These are phyloP conservation scores for Saccharomycopsis sp. DNA, from an alignment of 805 yeast species.

Conservation along the genomic window DNA sequence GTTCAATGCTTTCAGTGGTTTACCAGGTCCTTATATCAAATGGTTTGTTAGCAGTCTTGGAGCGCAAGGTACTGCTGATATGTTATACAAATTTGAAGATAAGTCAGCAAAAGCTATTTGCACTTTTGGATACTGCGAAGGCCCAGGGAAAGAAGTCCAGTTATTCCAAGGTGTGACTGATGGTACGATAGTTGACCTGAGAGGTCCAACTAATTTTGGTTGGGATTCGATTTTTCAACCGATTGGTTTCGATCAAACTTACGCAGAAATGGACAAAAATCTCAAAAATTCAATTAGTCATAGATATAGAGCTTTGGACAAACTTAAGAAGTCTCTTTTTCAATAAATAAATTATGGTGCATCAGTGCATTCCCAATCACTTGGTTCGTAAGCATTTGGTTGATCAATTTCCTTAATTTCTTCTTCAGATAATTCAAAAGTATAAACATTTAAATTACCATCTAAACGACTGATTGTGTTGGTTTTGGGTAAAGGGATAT, in stretches of 20 bases:
- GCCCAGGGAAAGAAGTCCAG: slow-evolving; percentile 61
- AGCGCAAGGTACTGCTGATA: slow-evolving; percentile 60
- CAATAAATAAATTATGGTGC: slow-evolving; percentile 30
- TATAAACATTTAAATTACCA: slow-evolving; percentile 44
- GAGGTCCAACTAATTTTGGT: slow-evolving; percentile 82
- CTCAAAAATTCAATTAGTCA: slow-evolving; percentile 80
- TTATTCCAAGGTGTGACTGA: slow-evolving; percentile 78
- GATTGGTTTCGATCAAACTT: slow-evolving; percentile 58
- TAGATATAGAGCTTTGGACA: slow-evolving; percentile 71
- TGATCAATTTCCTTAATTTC: slow-evolving; percentile 34
- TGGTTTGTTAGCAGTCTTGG: slow-evolving; percentile 84
- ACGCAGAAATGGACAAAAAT: slow-evolving; percentile 79
- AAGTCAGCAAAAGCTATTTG: slow-evolving; percentile 82
- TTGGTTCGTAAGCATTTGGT: slow-evolving; percentile 55
- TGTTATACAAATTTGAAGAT: slow-evolving; percentile 74
- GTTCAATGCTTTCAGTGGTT: slow-evolving; percentile 65
- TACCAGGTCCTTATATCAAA: slow-evolving; percentile 93
- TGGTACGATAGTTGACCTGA: slow-evolving; percentile 64
- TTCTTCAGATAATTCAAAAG: slow-evolving; percentile 33
- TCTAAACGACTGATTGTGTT: slow-evolving; percentile 39
- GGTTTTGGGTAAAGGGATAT: slow-evolving; percentile 63
- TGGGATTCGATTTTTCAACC: slow-evolving; percentile 94
- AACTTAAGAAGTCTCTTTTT: slow-evolving; percentile 51
- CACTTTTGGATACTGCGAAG: slow-evolving; percentile 85
- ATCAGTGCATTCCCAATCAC: slow-evolving; percentile 68